These are phyloP conservation scores for Tetraselmis chui DNA, from an alignment of 139 green algal genomes.

Conservation along the genomic window DNA sequence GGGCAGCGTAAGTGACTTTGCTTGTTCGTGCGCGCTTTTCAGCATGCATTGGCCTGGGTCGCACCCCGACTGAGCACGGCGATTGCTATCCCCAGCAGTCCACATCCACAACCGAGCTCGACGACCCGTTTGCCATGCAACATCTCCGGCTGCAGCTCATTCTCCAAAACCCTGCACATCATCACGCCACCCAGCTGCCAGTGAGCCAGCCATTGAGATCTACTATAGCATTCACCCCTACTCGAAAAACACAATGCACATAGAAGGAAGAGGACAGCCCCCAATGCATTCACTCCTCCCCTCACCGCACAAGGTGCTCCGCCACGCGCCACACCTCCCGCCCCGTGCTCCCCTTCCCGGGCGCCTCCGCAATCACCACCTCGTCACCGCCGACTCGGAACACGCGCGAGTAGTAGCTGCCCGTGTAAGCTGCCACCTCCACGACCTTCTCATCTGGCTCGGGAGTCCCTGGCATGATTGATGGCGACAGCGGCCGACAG, in stretches of 20 bases:
- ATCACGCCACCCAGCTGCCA: too few relatives aligned
- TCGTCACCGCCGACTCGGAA: not conserved
- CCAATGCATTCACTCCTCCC: too few relatives aligned
- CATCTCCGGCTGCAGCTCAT: not conserved
- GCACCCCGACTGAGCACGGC: not conserved
- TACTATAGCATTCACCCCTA: too few relatives aligned
- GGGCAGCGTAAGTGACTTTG: too few relatives aligned
- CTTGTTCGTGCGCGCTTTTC: too few relatives aligned
- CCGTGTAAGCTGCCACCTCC: not conserved
- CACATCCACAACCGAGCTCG: not conserved
- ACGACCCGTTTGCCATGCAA: not conserved
- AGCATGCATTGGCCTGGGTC: too few relatives aligned
- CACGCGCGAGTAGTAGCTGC: not conserved
- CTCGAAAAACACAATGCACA: too few relatives aligned
- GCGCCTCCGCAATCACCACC: not conserved
- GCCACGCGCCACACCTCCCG: not conserved
- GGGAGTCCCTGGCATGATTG: too few relatives aligned
- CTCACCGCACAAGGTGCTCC: not conserved
- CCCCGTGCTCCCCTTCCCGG: not conserved
- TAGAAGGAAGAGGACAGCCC: too few relatives aligned
- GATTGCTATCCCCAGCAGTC: not conserved
- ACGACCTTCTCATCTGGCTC: too few relatives aligned
- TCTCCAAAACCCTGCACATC: not conserved
- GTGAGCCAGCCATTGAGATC: too few relatives aligned
- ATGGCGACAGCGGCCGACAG: too few relatives aligned